Evolutionary conservation across 140 eudicot species (phyloP), one percentile per base, ranked within the genome.

Genomic region (Erigeron philadelphicus): DNA sequence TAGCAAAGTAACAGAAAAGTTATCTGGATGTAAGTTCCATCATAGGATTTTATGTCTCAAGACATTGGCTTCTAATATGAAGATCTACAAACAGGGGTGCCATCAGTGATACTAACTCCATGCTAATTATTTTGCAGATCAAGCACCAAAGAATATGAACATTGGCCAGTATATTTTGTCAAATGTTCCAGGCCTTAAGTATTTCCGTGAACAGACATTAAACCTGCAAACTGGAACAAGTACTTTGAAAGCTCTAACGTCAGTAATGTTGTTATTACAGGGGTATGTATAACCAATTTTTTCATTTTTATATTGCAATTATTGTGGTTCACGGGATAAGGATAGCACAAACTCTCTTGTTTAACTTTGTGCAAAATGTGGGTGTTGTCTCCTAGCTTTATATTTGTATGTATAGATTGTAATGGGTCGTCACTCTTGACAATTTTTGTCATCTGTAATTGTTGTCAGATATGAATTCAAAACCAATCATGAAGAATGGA

Each of bases 401-500:
- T 66, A 6, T 38, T 3, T 57, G 11, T 35, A 35, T 47, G 10
- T 67, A 46, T 67, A 44, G 21, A 17, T 52, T 52, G 61, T 61
- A n/a, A 10, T 52, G 58, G 2, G 9, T 66, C 9, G 3, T 70
- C 25, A 67, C 49, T 61, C 79, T 67, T 45, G 72, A 25, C 49
- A 25, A 71, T 66, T 11, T 66, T 25, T 67, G 59, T 64, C 68
- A 65, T 76, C 59, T 21, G 64, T 40, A 11, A 49, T 25, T 21
- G 8, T 7, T 84, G 64, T 60, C 89, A 92, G 98, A 73, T 81
- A 84, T 70, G 98, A 92, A 61, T 92, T 92, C 66, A 86, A 83
- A 78, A 81, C 84, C 65, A 92, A 92, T 83, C 88, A 92, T 80
- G 95, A 72, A 81, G 94, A 86, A 75, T 92, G 98, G 95, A 23